Evolutionary conservation across 208 protist species (phyloP).

Genomic region (Acanthamoeba lenticulata): DNA sequence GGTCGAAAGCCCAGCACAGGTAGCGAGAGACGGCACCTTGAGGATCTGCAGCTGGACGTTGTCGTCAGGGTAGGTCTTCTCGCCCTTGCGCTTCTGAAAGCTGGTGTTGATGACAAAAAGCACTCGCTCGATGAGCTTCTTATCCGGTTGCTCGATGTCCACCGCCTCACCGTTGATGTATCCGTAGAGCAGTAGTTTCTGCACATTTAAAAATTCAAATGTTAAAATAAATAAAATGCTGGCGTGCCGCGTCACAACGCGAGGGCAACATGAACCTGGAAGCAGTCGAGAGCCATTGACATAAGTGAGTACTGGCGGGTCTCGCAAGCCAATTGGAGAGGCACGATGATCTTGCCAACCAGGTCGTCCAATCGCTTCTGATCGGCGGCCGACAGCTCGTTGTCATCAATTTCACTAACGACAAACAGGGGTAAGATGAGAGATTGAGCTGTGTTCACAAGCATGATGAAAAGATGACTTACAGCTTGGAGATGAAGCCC

Average conservation of each 20-base stretch:
- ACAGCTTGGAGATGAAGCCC: slow-evolving; percentile 31
- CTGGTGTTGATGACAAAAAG: slow-evolving; percentile 82
- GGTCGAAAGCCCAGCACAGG: not conserved
- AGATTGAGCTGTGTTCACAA: not conserved
- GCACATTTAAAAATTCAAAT: not conserved
- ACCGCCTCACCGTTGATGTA: slow-evolving; percentile 69
- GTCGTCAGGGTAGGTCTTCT: slow-evolving; percentile 72
- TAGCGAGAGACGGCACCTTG: slow-evolving; percentile 73
- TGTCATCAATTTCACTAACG: not conserved
- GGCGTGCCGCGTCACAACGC: not conserved
- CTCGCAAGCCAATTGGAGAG: not conserved
- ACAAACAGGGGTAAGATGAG: not conserved
- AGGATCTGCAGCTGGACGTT: slow-evolving; percentile 87
- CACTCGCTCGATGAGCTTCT: slow-evolving; percentile 74
- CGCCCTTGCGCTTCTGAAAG: slow-evolving; percentile 73
- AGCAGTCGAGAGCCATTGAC: slow-evolving; percentile 52
- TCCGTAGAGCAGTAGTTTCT: slow-evolving; percentile 86
- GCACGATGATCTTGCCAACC: not conserved
- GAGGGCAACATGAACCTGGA: not conserved
- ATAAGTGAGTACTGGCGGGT: slow-evolving; percentile 12
- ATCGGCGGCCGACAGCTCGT: not conserved
- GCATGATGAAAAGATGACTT: not conserved
- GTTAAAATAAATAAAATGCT: not conserved
- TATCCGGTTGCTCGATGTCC: slow-evolving; percentile 59
- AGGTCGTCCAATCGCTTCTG: slow-evolving; percentile 3